Evolutionary conservation across 1,139 yeast genomes (phyloP).

Genomic region (Candida neerlandica): DNA sequence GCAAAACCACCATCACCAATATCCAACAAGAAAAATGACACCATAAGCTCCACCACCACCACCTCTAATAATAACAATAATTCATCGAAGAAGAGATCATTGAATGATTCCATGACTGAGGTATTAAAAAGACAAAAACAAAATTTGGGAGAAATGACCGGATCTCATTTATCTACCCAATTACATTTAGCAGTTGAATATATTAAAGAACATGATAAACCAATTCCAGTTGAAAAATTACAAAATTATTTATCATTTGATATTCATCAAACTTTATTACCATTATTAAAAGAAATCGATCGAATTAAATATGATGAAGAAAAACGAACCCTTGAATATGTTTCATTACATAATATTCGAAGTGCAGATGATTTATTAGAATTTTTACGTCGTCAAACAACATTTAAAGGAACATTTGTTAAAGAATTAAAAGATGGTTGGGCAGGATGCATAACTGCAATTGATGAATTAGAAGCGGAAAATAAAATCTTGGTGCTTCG

Average conservation of each 20-base stretch:
- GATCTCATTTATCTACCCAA: conserved; percentile 77
- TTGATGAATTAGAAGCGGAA: conserved; percentile 74
- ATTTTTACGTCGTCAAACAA: conserved; percentile 76
- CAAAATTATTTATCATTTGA: conserved; percentile 59
- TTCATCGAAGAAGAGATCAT: conserved; percentile 16
- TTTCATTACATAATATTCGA: conserved; percentile 85
- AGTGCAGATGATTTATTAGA: conserved; percentile 75
- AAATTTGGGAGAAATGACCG: conserved; percentile 33
- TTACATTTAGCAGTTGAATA: conserved; percentile 87
- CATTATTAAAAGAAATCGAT: conserved; percentile 73
- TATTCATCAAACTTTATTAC: conserved; percentile 55
- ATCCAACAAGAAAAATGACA: conserved; percentile 5
- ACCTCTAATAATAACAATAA: neutral
- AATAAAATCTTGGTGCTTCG: conserved; percentile 79
- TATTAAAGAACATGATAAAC: conserved; percentile 67
- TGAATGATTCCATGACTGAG: conserved; percentile 32
- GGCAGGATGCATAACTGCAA: conserved; percentile 85
- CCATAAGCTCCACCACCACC: neutral
- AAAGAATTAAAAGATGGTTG: conserved; percentile 95
- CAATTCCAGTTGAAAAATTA: conserved; percentile 64
- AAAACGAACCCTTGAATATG: conserved; percentile 74
- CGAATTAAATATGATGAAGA: conserved; percentile 66
- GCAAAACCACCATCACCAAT: conserved; percentile 15
- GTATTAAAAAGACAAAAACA: conserved; percentile 42
- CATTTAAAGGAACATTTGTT: conserved; percentile 86